Evolutionary conservation across 345 rosid species (phyloP), one percentile per base, ranked within the genome.

Genomic region (Hevea brasiliensis): DNA sequence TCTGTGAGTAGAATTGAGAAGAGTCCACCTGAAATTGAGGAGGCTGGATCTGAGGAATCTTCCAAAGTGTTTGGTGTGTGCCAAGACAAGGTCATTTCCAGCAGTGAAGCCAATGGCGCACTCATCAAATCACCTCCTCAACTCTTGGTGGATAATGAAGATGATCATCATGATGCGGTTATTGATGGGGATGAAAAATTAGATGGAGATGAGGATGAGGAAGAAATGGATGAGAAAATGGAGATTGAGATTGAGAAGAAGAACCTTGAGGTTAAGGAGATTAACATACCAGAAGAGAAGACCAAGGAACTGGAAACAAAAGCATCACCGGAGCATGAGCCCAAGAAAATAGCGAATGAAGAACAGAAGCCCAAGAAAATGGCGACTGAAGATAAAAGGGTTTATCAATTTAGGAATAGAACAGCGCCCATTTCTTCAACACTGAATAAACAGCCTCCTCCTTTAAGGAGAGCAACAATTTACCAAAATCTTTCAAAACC

Each of bases 61-160:
- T 85, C 79, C 45, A 79, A 81, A 41, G 97, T 84, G 69, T 77
- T 88, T 48, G 84, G 79, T 72, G 85, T 85, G 4, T 87, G 91
- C 68, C 77, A 84, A 81, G 93, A 87, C 76, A 85, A 61, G 50
- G 73, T 62, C 37, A 81, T 87, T 70, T 68, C 88, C 8, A 1
- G n/a, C 27, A 74, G 58, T 42, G 75, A 75, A 27, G 72, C 67
- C 35, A 27, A 75, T 54, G 74, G 17, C 65, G 74, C 70, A 23
- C n/a, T 44, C 7, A 32, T 29, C 65, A 72, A 80, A 60, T 53
- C 75, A 59, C 56, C 69, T 44, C 61, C 51, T 13, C 18, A 71
- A 56, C 54, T 27, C 14, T 8, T 61, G 18, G 59, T 26, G 20
- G 62, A 45, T 47, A 45, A 57, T 20, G 37, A 42, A 15, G 76